phyloP scores from a whole-genome alignment of 257 asterid species.

The Thymus quinquecostatus region DNA sequence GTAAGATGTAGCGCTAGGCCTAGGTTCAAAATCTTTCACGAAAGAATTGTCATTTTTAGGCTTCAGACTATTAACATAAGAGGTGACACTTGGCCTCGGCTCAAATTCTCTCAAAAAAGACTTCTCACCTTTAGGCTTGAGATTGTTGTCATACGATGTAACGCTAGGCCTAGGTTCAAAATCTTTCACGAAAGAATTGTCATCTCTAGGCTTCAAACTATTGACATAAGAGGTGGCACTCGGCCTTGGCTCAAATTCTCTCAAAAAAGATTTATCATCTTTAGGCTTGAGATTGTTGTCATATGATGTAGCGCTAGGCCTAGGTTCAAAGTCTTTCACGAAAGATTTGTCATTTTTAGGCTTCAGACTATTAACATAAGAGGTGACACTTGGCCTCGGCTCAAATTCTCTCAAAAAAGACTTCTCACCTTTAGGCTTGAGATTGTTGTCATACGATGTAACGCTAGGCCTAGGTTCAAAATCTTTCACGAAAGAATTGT shows the following conservation, averaged over 20 bases:
- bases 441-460: background rate
- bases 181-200: too few relatives aligned
- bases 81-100: slow-evolving; percentile 27
- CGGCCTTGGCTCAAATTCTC: too few relatives aligned
- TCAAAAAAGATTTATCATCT: too few relatives aligned
- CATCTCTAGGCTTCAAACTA: too few relatives aligned
- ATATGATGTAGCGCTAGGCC: too few relatives aligned
- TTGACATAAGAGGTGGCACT: too few relatives aligned
- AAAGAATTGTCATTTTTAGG: background rate
- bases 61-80: slow-evolving; percentile 2
- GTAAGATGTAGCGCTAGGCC: slow-evolving; percentile 29
- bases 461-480: slow-evolving; percentile 36
- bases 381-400: slow-evolving; percentile 26
- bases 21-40: slow-evolving; percentile 30
- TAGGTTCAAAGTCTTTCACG: slow-evolving; percentile 28
- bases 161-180: too few relatives aligned
- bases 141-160: background rate
- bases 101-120: slow-evolving; percentile 19
- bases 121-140: background rate
- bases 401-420: slow-evolving; percentile 19
- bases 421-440: background rate
- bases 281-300: too few relatives aligned
- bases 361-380: background rate
- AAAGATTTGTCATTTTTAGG: background rate
- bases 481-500: background rate